These are phyloP conservation scores for Trichomonascus vanleenenianus DNA, from an alignment of 805 yeast species.

Conservation along the genomic window DNA sequence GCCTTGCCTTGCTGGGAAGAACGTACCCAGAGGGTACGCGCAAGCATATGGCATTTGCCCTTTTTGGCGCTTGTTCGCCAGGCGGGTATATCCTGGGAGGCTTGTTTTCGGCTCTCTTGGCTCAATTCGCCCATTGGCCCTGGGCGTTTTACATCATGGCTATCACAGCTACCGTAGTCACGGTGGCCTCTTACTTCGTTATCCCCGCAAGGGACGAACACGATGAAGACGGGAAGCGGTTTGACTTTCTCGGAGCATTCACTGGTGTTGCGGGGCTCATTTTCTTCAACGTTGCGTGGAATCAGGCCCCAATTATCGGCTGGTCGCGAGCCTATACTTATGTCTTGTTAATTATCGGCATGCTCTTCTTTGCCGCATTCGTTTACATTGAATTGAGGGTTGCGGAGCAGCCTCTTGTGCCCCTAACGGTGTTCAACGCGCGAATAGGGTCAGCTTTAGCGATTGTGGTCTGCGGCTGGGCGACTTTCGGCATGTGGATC, in stretches of 20 bases:
- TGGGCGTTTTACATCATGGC: constrained; percentile 49
- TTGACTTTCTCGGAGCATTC: constrained; percentile 47
- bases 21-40: constrained; percentile 38
- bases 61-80: constrained; percentile 57
- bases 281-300: constrained; percentile 61
- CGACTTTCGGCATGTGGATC: constrained; percentile 69
- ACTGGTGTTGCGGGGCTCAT: constrained; percentile 55
- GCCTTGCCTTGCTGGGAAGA: constrained; percentile 45
- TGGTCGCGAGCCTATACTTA: constrained; percentile 57
- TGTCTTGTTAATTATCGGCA: constrained; percentile 46
- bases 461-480: constrained; percentile 62
- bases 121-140: constrained; percentile 46
- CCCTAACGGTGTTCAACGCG: constrained; percentile 35
- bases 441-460: constrained; percentile 42
- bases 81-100: constrained; percentile 53
- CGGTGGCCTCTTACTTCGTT: constrained; percentile 25
- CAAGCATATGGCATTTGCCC: constrained; percentile 48
- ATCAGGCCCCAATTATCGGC: constrained; percentile 67
- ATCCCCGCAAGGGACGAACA: constrained; percentile 30
- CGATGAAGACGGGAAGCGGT: constrained; percentile 18
- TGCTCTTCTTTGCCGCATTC: constrained; percentile 38
- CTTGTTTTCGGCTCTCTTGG: constrained; percentile 41
- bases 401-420: constrained; percentile 46
- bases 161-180: constrained; percentile 30
- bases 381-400: constrained; percentile 40